phyloP scores from a whole-genome alignment of 2,329 filamentous ascomycete genomes.

The Sporothrix euskadiensis region DNA sequence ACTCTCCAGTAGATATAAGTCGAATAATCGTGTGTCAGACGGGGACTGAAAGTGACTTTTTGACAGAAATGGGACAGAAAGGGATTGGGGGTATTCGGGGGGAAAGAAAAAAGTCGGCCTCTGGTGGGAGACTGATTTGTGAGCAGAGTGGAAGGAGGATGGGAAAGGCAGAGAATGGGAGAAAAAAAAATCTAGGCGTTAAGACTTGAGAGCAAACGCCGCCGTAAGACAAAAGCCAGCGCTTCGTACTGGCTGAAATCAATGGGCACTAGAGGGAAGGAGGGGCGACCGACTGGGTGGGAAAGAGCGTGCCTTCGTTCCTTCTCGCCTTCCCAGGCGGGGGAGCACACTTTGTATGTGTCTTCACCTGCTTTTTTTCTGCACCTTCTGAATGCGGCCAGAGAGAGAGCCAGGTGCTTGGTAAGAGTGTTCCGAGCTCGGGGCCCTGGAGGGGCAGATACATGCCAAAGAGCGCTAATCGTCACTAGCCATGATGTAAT shows the following conservation, averaged over 20 bases:
- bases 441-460: conserved; percentile 19
- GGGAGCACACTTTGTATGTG: neutral
- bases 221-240: conserved; percentile 22
- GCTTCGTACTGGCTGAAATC: conserved; percentile 26
- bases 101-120: conserved; percentile 23
- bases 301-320: neutral
- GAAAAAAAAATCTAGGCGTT: neutral
- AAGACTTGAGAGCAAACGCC: conserved; percentile 1
- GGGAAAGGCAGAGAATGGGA: neutral
- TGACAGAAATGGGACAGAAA: neutral
- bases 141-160: conserved; percentile 26
- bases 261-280: neutral
- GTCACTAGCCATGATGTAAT: conserved; percentile 5
- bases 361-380: neutral
- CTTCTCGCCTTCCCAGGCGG: neutral
- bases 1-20: conserved; percentile 12
- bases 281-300: conserved; percentile 7
- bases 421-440: conserved; percentile 31
- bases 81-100: neutral
- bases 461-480: neutral
- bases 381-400: neutral
- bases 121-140: conserved; percentile 31
- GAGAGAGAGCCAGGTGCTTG: neutral
- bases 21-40: conserved; percentile 14
- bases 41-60: neutral